Conservation (phyloP, 345 rosid genomes). For the Hypericum perforatum region DNA sequence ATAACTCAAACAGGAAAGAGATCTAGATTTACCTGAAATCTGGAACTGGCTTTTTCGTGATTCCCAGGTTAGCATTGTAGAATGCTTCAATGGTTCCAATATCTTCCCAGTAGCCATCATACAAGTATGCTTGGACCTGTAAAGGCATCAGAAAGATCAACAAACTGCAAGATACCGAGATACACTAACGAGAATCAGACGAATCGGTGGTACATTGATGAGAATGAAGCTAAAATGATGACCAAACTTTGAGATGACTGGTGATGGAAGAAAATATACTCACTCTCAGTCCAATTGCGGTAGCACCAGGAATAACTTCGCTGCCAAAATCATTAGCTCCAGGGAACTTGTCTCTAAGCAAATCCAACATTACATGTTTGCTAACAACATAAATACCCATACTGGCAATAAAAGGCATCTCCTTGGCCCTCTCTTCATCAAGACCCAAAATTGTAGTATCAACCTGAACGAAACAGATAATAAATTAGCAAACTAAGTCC, state of each 20-base stretch:
- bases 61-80: slow-evolving; percentile 87
- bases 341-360: slow-evolving; percentile 80
- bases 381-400: slow-evolving; percentile 97
- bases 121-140: slow-evolving; percentile 93
- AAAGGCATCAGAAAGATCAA: not conserved
- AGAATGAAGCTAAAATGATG: not conserved
- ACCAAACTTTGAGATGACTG: not conserved
- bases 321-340: slow-evolving; percentile 99
- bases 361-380: slow-evolving; percentile 81
- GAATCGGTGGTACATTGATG: no score
- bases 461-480: slow-evolving; percentile 34
- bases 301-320: slow-evolving; percentile 98
- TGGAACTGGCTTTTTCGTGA: slow-evolving; percentile 88
- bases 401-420: slow-evolving; percentile 93
- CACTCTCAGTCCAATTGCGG: slow-evolving; percentile 82
- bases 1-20: not conserved
- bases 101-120: slow-evolving; percentile 98
- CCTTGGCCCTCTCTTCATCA: slow-evolving; percentile 82
- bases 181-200: no score
- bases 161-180: no score
- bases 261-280: slow-evolving; percentile 9
- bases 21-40: slow-evolving; percentile 62
- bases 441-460: slow-evolving; percentile 93
- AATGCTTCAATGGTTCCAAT: slow-evolving; percentile 97
- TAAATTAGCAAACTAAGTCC: not conserved